Evolutionary conservation across 805 yeast species (phyloP).

Genomic region (Jamesozyma rosinii): DNA sequence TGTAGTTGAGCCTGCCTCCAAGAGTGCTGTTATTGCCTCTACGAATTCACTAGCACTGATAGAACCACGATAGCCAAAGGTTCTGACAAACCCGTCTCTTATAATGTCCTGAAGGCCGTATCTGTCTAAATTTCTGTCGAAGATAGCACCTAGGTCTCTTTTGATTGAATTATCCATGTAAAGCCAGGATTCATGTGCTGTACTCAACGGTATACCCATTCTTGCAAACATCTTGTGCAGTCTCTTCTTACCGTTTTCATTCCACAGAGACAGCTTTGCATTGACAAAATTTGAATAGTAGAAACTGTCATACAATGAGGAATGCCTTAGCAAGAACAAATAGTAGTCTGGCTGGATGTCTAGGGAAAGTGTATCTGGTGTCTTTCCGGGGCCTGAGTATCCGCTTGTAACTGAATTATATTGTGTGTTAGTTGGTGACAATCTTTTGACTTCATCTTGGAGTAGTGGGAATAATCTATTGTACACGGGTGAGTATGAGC

Average conservation of each 20-base stretch:
- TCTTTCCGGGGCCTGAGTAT: slow-evolving; percentile 19
- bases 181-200: slow-evolving; percentile 88
- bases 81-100: slow-evolving; percentile 76
- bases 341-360: slow-evolving; percentile 76
- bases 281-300: slow-evolving; percentile 85
- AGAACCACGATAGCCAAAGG: slow-evolving; percentile 80
- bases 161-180: slow-evolving; percentile 79
- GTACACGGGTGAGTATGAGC: slow-evolving; percentile 65
- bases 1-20: slow-evolving; percentile 50
- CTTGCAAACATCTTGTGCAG: slow-evolving; percentile 87
- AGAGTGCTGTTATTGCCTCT: slow-evolving; percentile 74
- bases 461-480: slow-evolving; percentile 61
- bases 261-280: slow-evolving; percentile 80
- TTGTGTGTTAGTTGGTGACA: slow-evolving; percentile 35
- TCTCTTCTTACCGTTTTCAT: slow-evolving; percentile 80
- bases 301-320: slow-evolving; percentile 87
- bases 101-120: slow-evolving; percentile 79
- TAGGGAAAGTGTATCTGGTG: slow-evolving; percentile 40
- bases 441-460: slow-evolving; percentile 73
- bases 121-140: slow-evolving; percentile 57
- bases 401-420: slow-evolving; percentile 11
- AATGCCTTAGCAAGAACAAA: slow-evolving; percentile 77
- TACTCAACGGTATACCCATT: slow-evolving; percentile 86
- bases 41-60: slow-evolving; percentile 89
- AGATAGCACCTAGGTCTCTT: slow-evolving; percentile 57